Evolutionary conservation across 768 basidiomycete species (phyloP).

Genomic region (Serendipita sp.): DNA sequence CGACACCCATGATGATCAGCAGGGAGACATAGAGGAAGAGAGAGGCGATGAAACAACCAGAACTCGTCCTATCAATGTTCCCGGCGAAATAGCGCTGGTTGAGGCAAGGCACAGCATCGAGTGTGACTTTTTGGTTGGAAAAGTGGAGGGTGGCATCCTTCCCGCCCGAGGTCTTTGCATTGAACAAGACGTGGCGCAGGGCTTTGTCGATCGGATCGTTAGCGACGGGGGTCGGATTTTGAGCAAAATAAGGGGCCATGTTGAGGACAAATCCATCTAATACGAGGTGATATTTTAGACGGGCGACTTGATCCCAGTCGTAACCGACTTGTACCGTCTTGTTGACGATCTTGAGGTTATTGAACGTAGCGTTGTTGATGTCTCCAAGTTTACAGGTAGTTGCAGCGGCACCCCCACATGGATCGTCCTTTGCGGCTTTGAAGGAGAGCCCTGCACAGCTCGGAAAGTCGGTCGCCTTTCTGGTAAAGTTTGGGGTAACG

Average conservation of each 20-base stretch:
- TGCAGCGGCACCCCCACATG: slow-evolving; percentile 32
- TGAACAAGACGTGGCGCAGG: slow-evolving; percentile 55
- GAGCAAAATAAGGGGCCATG: slow-evolving; percentile 66
- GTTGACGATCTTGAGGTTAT: slow-evolving; percentile 44
- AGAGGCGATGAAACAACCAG: slow-evolving; percentile 84
- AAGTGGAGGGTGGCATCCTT: slow-evolving; percentile 88
- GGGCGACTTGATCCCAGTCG: slow-evolving; percentile 74
- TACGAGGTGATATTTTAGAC: slow-evolving; percentile 62
- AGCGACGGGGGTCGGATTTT: slow-evolving; percentile 50
- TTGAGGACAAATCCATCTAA: slow-evolving; percentile 91
- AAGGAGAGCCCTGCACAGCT: slow-evolving; percentile 48
- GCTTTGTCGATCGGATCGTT: slow-evolving; percentile 68
- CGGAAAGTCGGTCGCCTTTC: slow-evolving; percentile 46
- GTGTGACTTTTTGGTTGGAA: slow-evolving; percentile 48
- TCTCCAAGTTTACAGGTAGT: slow-evolving; percentile 49
- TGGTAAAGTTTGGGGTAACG: slow-evolving; percentile 73
- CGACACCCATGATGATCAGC: slow-evolving; percentile 78
- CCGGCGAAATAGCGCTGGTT: slow-evolving; percentile 79
- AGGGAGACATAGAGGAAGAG: slow-evolving; percentile 83
- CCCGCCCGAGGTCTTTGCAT: slow-evolving; percentile 36
- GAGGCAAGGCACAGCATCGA: slow-evolving; percentile 62
- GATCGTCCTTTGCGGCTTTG: slow-evolving; percentile 53
- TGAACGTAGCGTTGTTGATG: slow-evolving; percentile 42
- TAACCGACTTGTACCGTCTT: slow-evolving; percentile 67
- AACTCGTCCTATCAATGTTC: slow-evolving; percentile 89